phyloP scores from a whole-genome alignment of 805 yeast species.

The Yamadazyma sp. region DNA sequence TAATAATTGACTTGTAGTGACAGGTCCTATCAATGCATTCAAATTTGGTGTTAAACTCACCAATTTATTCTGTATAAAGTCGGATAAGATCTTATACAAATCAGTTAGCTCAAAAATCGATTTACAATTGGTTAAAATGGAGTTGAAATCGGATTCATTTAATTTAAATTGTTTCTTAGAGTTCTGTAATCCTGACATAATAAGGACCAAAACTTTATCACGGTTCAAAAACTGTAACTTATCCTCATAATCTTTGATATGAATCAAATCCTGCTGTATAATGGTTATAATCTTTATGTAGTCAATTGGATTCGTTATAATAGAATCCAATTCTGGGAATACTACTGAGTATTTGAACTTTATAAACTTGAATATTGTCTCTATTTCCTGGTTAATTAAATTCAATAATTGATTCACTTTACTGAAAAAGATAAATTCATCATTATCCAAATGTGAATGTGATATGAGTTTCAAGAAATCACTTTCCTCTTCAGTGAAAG shows the following conservation, averaged over 20 bases:
- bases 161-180: constrained; percentile 26
- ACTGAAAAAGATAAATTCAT: constrained; percentile 50
- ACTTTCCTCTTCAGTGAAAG: constrained; percentile 21
- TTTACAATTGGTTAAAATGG: constrained; percentile 44
- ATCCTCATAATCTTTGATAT: constrained; percentile 26
- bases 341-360: constrained; percentile 52
- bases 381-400: constrained; percentile 54
- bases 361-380: constrained; percentile 45
- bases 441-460: constrained; percentile 23
- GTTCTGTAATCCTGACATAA: constrained; percentile 66
- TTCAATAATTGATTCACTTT: constrained; percentile 53
- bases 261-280: constrained; percentile 47
- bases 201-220: constrained; percentile 62
- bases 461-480: constrained; percentile 32
- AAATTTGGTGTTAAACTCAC: constrained; percentile 75
- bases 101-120: constrained; percentile 45
- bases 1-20: constrained; percentile 69
- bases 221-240: constrained; percentile 44
- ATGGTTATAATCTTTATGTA: constrained; percentile 52
- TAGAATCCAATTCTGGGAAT: constrained; percentile 68
- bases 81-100: constrained; percentile 42
- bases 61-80: constrained; percentile 56
- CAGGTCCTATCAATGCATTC: constrained; percentile 66
- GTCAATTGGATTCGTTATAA: constrained; percentile 60
- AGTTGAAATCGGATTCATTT: constrained; percentile 28